Evolutionary conservation across 2,329 filamentous ascomycete genomes (phyloP).

Genomic region (Diplodia mutila): DNA sequence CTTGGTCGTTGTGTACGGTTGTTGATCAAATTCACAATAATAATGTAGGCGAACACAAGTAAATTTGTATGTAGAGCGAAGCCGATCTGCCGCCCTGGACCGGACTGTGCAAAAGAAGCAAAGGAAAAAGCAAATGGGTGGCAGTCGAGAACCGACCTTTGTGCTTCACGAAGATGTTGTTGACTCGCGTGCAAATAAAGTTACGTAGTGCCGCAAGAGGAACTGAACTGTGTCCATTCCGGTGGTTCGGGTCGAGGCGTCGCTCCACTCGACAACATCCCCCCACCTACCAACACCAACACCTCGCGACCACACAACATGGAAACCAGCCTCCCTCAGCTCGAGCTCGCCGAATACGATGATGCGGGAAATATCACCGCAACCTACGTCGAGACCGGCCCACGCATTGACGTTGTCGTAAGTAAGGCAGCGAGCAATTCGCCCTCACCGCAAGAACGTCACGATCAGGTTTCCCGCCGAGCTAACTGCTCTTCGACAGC

Average conservation of each 20-base stretch:
- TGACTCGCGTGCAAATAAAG: background rate
- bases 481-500: constrained; percentile 30
- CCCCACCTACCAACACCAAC: background rate
- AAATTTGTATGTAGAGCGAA: background rate
- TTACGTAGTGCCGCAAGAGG: too few species aligned
- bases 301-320: constrained; percentile 7
- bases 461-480: background rate
- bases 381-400: constrained; percentile 53
- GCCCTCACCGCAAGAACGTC: constrained; percentile 17
- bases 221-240: background rate
- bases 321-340: constrained; percentile 7
- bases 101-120: background rate
- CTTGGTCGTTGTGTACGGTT: background rate
- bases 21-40: too few species aligned
- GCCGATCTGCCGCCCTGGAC: background rate
- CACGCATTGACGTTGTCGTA: constrained; percentile 54
- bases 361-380: constrained; percentile 55
- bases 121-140: background rate
- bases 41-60: too few species aligned
- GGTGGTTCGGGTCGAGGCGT: background rate
- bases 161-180: background rate
- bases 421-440: constrained; percentile 26
- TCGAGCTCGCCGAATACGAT: constrained; percentile 48
- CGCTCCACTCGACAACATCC: constrained; percentile 19
- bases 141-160: background rate